Conservation (phyloP, 2,329 filamentous ascomycete genomes). For the Didymella exigua region DNA sequence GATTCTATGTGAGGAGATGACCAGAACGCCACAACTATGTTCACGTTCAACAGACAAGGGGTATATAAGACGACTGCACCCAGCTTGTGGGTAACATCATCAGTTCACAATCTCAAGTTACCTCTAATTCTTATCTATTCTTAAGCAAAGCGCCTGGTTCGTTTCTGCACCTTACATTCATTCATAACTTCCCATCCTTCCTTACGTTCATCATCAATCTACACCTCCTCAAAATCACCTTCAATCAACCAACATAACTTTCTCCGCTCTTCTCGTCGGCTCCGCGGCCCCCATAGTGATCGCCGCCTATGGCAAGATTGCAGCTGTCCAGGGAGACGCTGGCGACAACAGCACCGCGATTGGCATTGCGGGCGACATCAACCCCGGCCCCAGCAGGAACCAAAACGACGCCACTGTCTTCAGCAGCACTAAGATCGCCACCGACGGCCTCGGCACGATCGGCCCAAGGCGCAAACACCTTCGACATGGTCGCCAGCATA, state of each 20-base stretch:
- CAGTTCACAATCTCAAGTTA: neutral
- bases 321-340: conserved; percentile 36
- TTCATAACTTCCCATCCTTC: neutral
- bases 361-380: conserved; percentile 50
- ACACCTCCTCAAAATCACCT: neutral
- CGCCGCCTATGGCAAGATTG: conserved; percentile 22
- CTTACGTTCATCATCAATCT: neutral
- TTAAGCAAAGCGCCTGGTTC: conserved; percentile 10
- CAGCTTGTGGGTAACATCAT: neutral
- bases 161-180: neutral
- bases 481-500: conserved; percentile 41
- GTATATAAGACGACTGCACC: neutral
- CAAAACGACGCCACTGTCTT: conserved; percentile 57
- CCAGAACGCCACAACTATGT: neutral
- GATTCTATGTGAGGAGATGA: neutral
- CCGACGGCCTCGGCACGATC: conserved; percentile 51
- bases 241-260: conserved; percentile 1
- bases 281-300: conserved; percentile 12
- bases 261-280: conserved; percentile 9
- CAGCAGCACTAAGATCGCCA: conserved; percentile 40
- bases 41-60: neutral
- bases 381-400: conserved; percentile 52
- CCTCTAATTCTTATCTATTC: neutral
- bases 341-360: conserved; percentile 54
- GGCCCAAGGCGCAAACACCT: conserved; percentile 46